These are phyloP conservation scores for Umbilicaria muhlenbergii DNA, from an alignment of 495 filamentous ascomycete genomes.

Conservation along the genomic window DNA sequence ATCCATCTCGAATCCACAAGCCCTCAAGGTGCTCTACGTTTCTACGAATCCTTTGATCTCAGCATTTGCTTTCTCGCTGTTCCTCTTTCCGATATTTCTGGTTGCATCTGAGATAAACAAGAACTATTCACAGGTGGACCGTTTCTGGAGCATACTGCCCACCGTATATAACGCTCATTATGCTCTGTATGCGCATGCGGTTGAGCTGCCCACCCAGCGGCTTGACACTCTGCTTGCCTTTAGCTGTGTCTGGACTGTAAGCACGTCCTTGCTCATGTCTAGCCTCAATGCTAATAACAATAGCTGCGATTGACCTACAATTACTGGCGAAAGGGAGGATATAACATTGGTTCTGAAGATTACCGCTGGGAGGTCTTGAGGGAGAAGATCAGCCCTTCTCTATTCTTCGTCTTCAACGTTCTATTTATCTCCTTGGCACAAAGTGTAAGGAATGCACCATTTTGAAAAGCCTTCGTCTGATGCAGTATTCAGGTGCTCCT, in stretches of 20 bases:
- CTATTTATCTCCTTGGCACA: conserved; percentile 78
- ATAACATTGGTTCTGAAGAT: conserved; percentile 74
- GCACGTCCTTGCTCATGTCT: conserved; percentile 12
- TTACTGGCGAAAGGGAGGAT: conserved; percentile 94
- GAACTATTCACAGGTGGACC: conserved; percentile 91
- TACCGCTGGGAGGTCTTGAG: conserved; percentile 67
- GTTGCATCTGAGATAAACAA: conserved; percentile 65
- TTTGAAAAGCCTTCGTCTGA: background rate
- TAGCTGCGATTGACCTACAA: conserved; percentile 80
- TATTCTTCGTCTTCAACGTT: conserved; percentile 76
- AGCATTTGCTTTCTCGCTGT: conserved; percentile 54
- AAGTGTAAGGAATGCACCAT: conserved; percentile 33
- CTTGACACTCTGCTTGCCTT: conserved; percentile 61
- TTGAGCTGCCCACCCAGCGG: conserved; percentile 52
- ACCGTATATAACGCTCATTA: conserved; percentile 84
- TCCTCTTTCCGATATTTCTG: conserved; percentile 52
- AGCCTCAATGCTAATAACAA: conserved; percentile 2
- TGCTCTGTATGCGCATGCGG: conserved; percentile 57
- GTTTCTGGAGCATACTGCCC: conserved; percentile 80
- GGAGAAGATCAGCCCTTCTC: conserved; percentile 29
- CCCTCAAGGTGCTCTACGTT: conserved; percentile 54
- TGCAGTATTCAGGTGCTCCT: conserved; percentile 32
- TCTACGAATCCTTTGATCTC: conserved; percentile 76
- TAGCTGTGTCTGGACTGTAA: conserved; percentile 67
- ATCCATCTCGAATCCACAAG: conserved; percentile 35